These are phyloP conservation scores for Oldenlandia corymbosa DNA, from an alignment of 257 asterid species.

Conservation along the genomic window DNA sequence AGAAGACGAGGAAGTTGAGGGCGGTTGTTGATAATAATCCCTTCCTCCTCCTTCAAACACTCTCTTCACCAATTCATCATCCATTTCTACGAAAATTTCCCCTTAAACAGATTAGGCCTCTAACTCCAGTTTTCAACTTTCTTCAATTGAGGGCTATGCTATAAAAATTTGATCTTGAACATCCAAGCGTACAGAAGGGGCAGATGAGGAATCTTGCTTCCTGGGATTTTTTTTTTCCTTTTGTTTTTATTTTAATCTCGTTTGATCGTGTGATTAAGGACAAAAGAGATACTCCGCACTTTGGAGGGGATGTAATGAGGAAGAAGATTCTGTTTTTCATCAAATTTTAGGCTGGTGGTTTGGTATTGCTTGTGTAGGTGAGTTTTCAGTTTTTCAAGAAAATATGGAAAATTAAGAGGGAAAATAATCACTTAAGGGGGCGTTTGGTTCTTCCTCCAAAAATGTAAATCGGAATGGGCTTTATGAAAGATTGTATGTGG, in stretches of 20 bases:
- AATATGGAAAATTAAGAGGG: background rate
- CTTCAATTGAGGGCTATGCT: slow-evolving; percentile 5
- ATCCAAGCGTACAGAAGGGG: background rate
- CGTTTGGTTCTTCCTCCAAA: too few relatives aligned
- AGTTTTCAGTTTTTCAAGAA: slow-evolving; percentile 4
- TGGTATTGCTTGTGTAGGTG: background rate
- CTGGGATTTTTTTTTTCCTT: background rate
- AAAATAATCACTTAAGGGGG: background rate
- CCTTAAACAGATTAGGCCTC: background rate
- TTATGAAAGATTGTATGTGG: too few relatives aligned
- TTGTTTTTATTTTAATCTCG: background rate
- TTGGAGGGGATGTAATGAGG: background rate
- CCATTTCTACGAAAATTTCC: slow-evolving; percentile 37
- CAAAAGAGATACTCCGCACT: background rate
- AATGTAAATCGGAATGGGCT: too few relatives aligned
- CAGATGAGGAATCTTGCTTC: slow-evolving; percentile 2
- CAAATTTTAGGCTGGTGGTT: background rate
- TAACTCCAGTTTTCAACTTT: slow-evolving; percentile 11
- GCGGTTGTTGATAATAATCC: slow-evolving; percentile 76
- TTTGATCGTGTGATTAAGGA: too few relatives aligned
- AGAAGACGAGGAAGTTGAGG: slow-evolving; percentile 75
- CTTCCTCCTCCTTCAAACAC: slow-evolving; percentile 96
- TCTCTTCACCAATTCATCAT: slow-evolving; percentile 86
- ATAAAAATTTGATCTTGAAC: slow-evolving; percentile 1
- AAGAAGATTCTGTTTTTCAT: background rate